Evolutionary conservation across 2,329 filamentous ascomycete genomes (phyloP).

Genomic region (Ceratocystis lukuohia): DNA sequence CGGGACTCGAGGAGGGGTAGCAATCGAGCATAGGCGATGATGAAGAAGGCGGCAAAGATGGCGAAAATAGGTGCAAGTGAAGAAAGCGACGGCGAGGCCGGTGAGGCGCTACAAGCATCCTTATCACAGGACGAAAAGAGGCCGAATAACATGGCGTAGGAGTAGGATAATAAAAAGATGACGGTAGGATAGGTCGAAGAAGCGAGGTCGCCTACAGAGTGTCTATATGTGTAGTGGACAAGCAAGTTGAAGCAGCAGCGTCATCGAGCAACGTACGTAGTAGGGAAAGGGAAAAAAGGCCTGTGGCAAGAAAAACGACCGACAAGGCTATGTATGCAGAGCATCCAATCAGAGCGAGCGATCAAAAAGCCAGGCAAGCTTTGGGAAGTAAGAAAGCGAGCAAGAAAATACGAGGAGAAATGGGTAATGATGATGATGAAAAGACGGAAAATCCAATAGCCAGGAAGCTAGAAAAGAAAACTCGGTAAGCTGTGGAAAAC

Average conservation of each 20-base stretch:
- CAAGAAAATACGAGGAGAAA: background rate
- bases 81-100: slow-evolving; percentile 35
- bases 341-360: background rate
- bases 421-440: background rate
- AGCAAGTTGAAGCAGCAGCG: background rate
- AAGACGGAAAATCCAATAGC: background rate
- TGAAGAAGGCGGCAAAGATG: slow-evolving; percentile 43
- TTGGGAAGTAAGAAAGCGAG: background rate
- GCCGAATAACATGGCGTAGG: slow-evolving; percentile 27
- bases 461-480: background rate
- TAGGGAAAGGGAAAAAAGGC: background rate
- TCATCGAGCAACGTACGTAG: background rate
- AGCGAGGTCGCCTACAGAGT: no score
- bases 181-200: background rate
- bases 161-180: background rate
- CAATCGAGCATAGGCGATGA: slow-evolving; percentile 50
- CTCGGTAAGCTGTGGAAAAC: background rate
- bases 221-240: background rate
- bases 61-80: slow-evolving; percentile 57
- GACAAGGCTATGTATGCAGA: background rate
- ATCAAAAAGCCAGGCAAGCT: no score
- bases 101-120: slow-evolving; percentile 41
- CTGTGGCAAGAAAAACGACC: background rate
- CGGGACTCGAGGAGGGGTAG: slow-evolving; percentile 54
- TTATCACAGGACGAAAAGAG: slow-evolving; percentile 40